Base-by-base conservation (phyloP, 1,139 yeast species). In the Lodderomyces jiufengensis region DNA sequence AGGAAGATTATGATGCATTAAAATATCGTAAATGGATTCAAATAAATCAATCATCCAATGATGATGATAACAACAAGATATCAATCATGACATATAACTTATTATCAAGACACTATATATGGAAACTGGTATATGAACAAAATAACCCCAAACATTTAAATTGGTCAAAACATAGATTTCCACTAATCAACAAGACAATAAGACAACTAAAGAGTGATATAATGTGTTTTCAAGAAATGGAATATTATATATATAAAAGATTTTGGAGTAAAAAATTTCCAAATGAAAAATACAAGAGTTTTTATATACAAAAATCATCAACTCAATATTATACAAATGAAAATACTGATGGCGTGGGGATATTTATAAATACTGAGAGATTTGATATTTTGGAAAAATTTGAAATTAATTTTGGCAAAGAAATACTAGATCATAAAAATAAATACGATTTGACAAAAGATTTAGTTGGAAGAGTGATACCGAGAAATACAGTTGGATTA, bases 191-290 rank as follows among this genome's bases (percentile, higher is more conserved):
- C 40, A 46, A 56, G 28, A 60, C 63, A 13, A 55, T 76, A 34
- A 39, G 45, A 3, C 68, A 62, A 32, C 54, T 77, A 27, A 48
- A 63, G 27, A 64, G 77, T 26, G 83, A 77, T 48, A 68, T 78
- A 11, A 72, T 78, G 76, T 78, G 82, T 47, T 66, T 77, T 44
- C 83, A 78, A 48, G 83, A 78, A 54, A 61, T 78, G 70, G 81
- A 78, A 31, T 57, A 59, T 24, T 56, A 57, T 16, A 61, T 73
- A n/a, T 78, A 74, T 45, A 41, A 60, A 10, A 50, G 55, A 6
- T 59, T 56, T 35, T 77, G 83, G 83, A 51, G 59, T 32, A 26
- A 42, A 10, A 27, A 40, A 13, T 54, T 57, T 40, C 60, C 59
- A 3, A 40, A 48, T 2, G 46, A 55, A 1, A 57, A 66, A 8